phyloP scores from a whole-genome alignment of 2,329 filamentous ascomycete genomes.

The Colletotrichum sojae region DNA sequence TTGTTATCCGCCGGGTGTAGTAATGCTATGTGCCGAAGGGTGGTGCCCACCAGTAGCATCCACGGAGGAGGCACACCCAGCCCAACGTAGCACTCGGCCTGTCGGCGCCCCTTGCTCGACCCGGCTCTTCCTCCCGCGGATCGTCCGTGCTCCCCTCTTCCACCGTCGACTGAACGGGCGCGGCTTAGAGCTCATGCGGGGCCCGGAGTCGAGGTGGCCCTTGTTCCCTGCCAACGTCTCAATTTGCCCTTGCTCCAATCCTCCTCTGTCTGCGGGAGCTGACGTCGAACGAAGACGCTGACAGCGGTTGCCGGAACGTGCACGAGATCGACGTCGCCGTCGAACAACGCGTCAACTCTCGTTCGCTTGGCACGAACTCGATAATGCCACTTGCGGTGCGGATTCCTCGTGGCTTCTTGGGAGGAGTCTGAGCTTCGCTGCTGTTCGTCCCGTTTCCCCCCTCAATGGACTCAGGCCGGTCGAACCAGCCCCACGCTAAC shows the following conservation, averaged over 20 bases:
- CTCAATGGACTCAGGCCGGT: neutral
- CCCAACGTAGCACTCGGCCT: conserved; percentile 32
- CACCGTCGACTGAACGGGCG: neutral
- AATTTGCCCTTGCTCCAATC: conserved; percentile 2
- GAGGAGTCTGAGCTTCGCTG: neutral
- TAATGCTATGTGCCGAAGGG: too few relatives aligned
- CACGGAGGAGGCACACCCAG: neutral
- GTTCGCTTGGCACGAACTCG: conserved; percentile 9
- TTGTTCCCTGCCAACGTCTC: conserved; percentile 28
- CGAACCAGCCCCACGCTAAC: conserved; percentile 22
- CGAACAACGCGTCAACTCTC: conserved; percentile 4
- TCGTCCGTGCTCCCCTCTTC: conserved; percentile 33
- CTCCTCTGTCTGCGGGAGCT: conserved; percentile 3
- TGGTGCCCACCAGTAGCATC: conserved; percentile 10
- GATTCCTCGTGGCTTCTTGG: neutral
- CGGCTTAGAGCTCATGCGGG: conserved; percentile 36
- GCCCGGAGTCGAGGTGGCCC: conserved; percentile 28
- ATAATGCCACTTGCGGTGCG: neutral
- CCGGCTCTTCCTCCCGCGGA: conserved; percentile 31
- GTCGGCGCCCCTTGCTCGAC: conserved; percentile 31
- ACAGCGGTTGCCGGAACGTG: conserved; percentile 1
- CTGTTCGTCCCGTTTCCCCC: conserved; percentile 26
- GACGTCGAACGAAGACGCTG: conserved; percentile 11
- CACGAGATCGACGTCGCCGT: conserved; percentile 2
- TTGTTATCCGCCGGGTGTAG: neutral